These are phyloP conservation scores for Lecanicillium sp. DNA, from an alignment of 2,329 filamentous ascomycete species.

Conservation along the genomic window DNA sequence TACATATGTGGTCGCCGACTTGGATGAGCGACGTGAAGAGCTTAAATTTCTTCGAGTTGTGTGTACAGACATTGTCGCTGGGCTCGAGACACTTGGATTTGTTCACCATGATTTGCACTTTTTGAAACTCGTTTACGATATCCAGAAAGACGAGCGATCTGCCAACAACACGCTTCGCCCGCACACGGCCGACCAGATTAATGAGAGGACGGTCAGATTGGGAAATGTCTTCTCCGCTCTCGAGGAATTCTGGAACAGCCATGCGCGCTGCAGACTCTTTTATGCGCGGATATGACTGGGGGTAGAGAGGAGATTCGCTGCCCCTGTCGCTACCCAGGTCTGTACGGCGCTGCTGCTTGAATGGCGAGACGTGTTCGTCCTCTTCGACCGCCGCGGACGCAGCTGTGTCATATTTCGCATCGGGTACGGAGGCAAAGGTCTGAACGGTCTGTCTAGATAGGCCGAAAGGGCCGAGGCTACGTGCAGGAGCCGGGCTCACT, in stretches of 20 bases:
- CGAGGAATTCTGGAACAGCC: slow-evolving; percentile 30
- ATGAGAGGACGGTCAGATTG: slow-evolving; percentile 24
- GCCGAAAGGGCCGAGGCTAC: neutral
- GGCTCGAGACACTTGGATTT: slow-evolving; percentile 41
- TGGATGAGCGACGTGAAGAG: slow-evolving; percentile 60
- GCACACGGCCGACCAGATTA: slow-evolving; percentile 57
- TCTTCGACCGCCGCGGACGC: slow-evolving; percentile 18
- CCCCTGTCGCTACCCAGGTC: slow-evolving; percentile 28
- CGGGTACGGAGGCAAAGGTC: slow-evolving; percentile 7
- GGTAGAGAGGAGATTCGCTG: slow-evolving; percentile 30
- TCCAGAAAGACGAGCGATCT: slow-evolving; percentile 81
- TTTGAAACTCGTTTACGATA: slow-evolving; percentile 64
- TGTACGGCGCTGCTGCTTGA: slow-evolving; percentile 30
- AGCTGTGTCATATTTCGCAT: slow-evolving; percentile 11
- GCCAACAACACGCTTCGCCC: slow-evolving; percentile 63
- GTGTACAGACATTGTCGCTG: slow-evolving; percentile 27
- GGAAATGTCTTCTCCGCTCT: slow-evolving; percentile 23
- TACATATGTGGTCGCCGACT: slow-evolving; percentile 80
- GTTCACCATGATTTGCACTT: slow-evolving; percentile 72
- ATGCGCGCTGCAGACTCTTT: slow-evolving; percentile 22
- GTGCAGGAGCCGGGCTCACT: neutral
- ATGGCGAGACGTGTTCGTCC: slow-evolving; percentile 26
- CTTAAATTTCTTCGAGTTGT: slow-evolving; percentile 41
- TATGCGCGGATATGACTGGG: slow-evolving; percentile 31
- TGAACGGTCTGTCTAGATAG: slow-evolving; percentile 6